phyloP scores from a whole-genome alignment of 495 filamentous ascomycete genomes.

The Penicillium parvum region DNA sequence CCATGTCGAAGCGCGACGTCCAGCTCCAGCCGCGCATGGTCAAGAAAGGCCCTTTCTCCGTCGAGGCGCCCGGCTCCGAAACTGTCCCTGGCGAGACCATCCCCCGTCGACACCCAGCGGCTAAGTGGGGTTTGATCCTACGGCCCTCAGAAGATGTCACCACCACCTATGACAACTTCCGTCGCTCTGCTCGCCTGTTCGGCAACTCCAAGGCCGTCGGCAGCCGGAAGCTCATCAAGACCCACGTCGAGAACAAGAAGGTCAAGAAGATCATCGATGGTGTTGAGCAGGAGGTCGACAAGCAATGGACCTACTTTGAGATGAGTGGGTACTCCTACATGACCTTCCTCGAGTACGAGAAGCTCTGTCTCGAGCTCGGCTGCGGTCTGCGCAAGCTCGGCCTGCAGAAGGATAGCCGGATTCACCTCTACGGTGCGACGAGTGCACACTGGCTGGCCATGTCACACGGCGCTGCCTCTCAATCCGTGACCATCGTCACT shows the following conservation, averaged over 20 bases:
- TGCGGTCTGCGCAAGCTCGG: conserved; percentile 77
- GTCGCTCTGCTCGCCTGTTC: conserved; percentile 69
- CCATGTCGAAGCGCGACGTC: conserved; percentile 47
- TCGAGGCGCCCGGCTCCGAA: conserved; percentile 70
- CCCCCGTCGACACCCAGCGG: conserved; percentile 71
- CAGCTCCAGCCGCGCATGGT: conserved; percentile 59
- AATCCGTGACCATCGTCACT: conserved; percentile 92
- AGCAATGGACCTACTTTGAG: conserved; percentile 96
- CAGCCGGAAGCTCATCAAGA: conserved; percentile 72
- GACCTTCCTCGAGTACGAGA: conserved; percentile 85
- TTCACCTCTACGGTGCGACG: conserved; percentile 89
- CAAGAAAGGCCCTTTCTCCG: conserved; percentile 62
- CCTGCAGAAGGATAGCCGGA: conserved; percentile 62
- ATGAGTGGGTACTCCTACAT: conserved; percentile 82
- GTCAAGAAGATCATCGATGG: conserved; percentile 95
- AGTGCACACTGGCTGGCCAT: conserved; percentile 77
- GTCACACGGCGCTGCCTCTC: conserved; percentile 74
- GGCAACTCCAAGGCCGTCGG: conserved; percentile 88
- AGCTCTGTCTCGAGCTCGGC: conserved; percentile 66
- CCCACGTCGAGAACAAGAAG: conserved; percentile 91
- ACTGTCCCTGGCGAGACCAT: conserved; percentile 84
- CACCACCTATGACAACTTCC: conserved; percentile 87
- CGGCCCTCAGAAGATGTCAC: conserved; percentile 65
- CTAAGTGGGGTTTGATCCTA: conserved; percentile 64
- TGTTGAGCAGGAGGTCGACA: conserved; percentile 81